phyloP scores from a whole-genome alignment of 2,329 filamentous ascomycete species.

The Colletotrichum graminicola region DNA sequence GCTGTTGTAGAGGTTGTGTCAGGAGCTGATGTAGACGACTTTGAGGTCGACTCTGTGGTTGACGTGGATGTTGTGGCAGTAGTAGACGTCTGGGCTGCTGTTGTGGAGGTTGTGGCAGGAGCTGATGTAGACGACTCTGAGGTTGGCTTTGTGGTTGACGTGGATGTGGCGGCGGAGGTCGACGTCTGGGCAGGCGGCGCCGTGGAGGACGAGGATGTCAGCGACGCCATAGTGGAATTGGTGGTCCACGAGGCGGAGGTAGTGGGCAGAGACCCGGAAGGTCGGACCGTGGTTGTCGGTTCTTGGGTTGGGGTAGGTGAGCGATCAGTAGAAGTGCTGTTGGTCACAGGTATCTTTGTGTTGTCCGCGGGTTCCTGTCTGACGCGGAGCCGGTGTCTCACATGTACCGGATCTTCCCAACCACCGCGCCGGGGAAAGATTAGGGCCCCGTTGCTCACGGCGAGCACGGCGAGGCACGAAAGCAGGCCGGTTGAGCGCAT shows the following conservation, averaged over 20 bases:
- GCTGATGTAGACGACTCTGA: no score
- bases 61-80: no score
- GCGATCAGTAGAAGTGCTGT: not conserved
- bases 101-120: no score
- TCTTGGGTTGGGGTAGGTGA: not conserved
- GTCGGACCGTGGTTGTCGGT: slow-evolving; percentile 1
- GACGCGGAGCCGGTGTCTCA: not conserved
- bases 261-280: not conserved
- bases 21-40: no score
- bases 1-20: no score
- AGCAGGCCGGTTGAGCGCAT: slow-evolving; percentile 4
- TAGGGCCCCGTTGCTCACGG: not conserved
- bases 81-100: no score
- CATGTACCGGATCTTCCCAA: not conserved
- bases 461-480: not conserved
- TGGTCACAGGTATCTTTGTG: not conserved
- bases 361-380: slow-evolving; percentile 13
- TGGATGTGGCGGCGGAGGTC: no score
- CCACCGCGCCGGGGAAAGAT: not conserved
- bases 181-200: no score
- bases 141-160: no score
- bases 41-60: no score
- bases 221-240: not conserved
- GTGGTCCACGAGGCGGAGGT: not conserved
- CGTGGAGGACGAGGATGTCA: not conserved